Evolutionary conservation across 2,329 filamentous ascomycete species (phyloP).

Genomic region (Trichoderma aggressivum): DNA sequence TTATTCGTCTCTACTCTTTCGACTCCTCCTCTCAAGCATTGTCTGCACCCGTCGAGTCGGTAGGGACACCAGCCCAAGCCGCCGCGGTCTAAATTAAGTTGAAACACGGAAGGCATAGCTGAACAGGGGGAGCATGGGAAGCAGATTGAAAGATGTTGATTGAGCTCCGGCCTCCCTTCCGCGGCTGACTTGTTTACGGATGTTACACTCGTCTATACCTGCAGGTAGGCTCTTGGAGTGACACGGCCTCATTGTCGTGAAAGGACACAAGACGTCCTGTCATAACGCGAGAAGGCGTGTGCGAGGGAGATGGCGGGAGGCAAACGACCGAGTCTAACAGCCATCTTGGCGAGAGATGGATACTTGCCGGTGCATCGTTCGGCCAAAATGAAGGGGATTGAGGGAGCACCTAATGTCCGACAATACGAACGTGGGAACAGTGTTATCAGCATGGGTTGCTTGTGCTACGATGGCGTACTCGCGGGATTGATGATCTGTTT

Average conservation of each 20-base stretch:
- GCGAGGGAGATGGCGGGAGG: slow-evolving; percentile 5
- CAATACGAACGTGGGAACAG: neutral
- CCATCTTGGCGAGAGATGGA: slow-evolving; percentile 1
- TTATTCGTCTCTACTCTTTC: neutral
- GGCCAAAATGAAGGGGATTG: neutral
- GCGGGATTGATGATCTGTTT: neutral
- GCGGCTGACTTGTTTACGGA: slow-evolving; percentile 1
- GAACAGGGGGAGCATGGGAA: neutral
- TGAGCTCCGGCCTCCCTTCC: neutral
- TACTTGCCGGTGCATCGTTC: slow-evolving; percentile 3
- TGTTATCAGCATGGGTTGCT: neutral
- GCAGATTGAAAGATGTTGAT: neutral
- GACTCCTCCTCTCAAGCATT: too few relatives aligned
- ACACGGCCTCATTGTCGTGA: neutral
- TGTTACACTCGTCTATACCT: slow-evolving; percentile 19
- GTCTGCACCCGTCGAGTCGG: neutral
- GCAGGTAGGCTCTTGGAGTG: slow-evolving; percentile 19
- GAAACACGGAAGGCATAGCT: slow-evolving; percentile 16
- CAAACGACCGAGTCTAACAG: slow-evolving; percentile 14
- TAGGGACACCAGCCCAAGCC: neutral
- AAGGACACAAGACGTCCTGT: slow-evolving; percentile 15
- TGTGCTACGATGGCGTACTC: neutral
- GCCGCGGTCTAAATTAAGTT: slow-evolving; percentile 17
- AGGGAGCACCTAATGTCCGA: neutral
- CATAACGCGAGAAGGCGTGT: slow-evolving; percentile 19